phyloP scores from a whole-genome alignment of 371 early-diverging fungal genomes.

The Saksenaea vasiformis region DNA sequence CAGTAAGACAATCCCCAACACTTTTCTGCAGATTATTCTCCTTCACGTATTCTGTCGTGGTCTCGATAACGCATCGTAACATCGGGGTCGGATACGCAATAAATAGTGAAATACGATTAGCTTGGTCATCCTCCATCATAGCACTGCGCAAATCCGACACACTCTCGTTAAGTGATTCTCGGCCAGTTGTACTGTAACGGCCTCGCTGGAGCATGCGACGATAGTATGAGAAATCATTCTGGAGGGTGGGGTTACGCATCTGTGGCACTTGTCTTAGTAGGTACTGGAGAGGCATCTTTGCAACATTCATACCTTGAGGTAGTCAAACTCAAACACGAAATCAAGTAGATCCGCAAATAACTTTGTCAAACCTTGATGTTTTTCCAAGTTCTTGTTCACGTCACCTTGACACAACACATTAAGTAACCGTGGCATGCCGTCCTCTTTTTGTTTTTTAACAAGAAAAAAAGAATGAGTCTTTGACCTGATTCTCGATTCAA shows the following conservation, averaged over 20 bases:
- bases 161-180: constrained; percentile 13
- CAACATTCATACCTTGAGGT: constrained; percentile 66
- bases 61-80: constrained; percentile 82
- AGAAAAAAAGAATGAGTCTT: neutral
- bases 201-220: constrained; percentile 86
- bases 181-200: constrained; percentile 22
- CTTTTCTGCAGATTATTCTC: constrained; percentile 52
- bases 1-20: constrained; percentile 66
- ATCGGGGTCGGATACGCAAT: constrained; percentile 94
- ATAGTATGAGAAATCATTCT: constrained; percentile 97
- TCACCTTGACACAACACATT: constrained; percentile 74
- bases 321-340: constrained; percentile 88
- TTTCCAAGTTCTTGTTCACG: constrained; percentile 66
- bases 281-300: neutral
- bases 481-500: neutral
- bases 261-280: constrained; percentile 23
- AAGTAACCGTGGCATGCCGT: constrained; percentile 68
- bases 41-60: constrained; percentile 58
- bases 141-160: constrained; percentile 58
- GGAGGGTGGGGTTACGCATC: constrained; percentile 90
- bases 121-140: constrained; percentile 83
- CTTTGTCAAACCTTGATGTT: constrained; percentile 76
- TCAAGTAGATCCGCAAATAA: constrained; percentile 81
- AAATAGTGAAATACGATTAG: constrained; percentile 92
- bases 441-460: constrained; percentile 50